Conservation (phyloP, 345 rosid genomes). For the Alliaria petiolata region DNA sequence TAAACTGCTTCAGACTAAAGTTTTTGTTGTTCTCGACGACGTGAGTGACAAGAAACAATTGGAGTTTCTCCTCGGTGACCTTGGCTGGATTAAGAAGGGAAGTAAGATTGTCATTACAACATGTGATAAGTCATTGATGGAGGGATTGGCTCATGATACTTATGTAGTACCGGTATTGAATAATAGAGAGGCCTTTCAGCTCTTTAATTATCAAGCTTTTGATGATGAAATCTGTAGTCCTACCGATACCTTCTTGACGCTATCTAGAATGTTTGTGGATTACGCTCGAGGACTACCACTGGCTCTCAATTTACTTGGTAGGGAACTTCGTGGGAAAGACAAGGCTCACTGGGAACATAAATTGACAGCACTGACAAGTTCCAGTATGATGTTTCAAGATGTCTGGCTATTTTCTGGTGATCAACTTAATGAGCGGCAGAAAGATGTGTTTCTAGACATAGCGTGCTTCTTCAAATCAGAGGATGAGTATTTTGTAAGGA, state of each 20-base stretch:
- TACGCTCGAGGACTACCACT: not conserved
- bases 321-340: constrained; percentile 3
- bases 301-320: not conserved
- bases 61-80: not conserved
- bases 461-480: no score
- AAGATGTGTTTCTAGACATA: no score
- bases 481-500: no score
- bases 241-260: not conserved
- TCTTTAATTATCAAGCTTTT: constrained; percentile 10
- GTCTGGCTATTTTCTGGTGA: no score
- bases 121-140: not conserved
- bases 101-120: constrained; percentile 4
- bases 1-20: not conserved
- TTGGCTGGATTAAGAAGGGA: not conserved
- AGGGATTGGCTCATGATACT: not conserved
- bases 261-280: not conserved
- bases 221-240: not conserved
- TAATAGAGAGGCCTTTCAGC: not conserved
- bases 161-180: not conserved
- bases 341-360: not conserved
- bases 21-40: constrained; percentile 3
- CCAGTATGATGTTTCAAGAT: no score
- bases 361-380: no score
- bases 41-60: not conserved
- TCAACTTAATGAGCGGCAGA: no score